phyloP scores from a whole-genome alignment of 495 filamentous ascomycete genomes.

The Jackrogersella multiformis region DNA sequence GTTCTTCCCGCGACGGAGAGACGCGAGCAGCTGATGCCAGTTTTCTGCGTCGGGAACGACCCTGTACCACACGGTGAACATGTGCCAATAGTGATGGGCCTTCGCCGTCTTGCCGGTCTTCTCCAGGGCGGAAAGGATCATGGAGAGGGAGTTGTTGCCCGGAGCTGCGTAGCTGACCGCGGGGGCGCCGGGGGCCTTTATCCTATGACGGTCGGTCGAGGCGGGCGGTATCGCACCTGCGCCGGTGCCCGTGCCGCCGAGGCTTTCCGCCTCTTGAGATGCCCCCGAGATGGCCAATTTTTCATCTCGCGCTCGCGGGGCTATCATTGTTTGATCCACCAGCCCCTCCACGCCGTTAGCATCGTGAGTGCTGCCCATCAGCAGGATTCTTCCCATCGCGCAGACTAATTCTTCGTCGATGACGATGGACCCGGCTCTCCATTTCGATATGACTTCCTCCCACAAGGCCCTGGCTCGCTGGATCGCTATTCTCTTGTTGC shows the following conservation, averaged over 20 bases:
- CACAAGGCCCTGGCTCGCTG: constrained; percentile 75
- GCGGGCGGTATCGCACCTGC: neutral
- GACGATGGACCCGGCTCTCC: constrained; percentile 71
- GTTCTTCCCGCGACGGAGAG: constrained; percentile 70
- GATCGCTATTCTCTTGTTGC: constrained; percentile 51
- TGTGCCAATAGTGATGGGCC: constrained; percentile 75
- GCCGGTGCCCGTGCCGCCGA: neutral
- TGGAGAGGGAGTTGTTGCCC: constrained; percentile 72
- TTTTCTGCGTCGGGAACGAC: constrained; percentile 76
- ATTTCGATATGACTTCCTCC: constrained; percentile 78
- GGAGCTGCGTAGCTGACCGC: constrained; percentile 57
- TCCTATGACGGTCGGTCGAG: neutral
- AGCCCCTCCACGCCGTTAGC: constrained; percentile 75
- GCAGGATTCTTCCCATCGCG: constrained; percentile 78
- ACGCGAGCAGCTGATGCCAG: constrained; percentile 70
- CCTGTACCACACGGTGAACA: constrained; percentile 64
- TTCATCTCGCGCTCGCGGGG: constrained; percentile 64
- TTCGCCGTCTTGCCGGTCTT: constrained; percentile 58
- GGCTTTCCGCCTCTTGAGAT: neutral
- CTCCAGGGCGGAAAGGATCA: constrained; percentile 70
- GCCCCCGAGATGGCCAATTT: constrained; percentile 26
- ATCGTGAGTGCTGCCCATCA: constrained; percentile 64
- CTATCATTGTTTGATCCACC: constrained; percentile 77
- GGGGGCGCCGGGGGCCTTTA: constrained; percentile 20
- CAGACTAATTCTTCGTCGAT: constrained; percentile 79